Base-by-base conservation (phyloP, 2,329 filamentous ascomycete genomes). In the Colletotrichum ledebouriae region DNA sequence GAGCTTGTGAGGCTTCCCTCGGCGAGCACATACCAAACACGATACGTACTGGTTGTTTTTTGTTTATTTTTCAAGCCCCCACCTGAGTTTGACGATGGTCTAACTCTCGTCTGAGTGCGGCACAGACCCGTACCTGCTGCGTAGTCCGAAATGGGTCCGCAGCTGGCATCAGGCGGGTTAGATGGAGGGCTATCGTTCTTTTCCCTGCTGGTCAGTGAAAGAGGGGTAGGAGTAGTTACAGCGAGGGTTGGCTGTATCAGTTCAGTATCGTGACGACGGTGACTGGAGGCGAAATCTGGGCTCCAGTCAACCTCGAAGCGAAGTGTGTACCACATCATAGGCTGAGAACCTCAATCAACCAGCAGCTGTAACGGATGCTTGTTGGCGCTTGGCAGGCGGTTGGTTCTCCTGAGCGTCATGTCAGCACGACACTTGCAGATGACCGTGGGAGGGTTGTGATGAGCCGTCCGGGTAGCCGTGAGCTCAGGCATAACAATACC, bases 321-420 rank as follows among this genome's bases (percentile, higher is more conserved):
- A 37, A 37, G 11, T 41, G n/a, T 37, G 22, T 53, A 39, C 29
- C 29, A 50, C 20, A 10, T 25, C 20, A n/a, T 17, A 33, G 37
- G 17, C 41, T 22, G 29, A 6, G 25, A 37, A 13, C 29, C 52
- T 55, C 15, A 10, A 9, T 75, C 71, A 82, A 67, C 80, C 79
- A 63, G 76, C 80, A 57, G 80, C 79, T 15, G 77, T 79, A 61
- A 82, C 74, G 6, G 81, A 82, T 39, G 81, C 76, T 70, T 82
- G 79, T 59, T 82, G 80, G 67, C 80, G 75, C 71, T 83, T 83
- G 34, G 62, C 66, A 15, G 80, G 78, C 29, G 80, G 77, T 34
- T 76, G 71, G 22, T 77, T 78, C 60, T 81, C 80, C 80, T 82
- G 64, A 49, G 33, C 34, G 4, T 56, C 33, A 15, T 46, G 55